Percentiles rank a stretch among this genome's conserved stretches.
Conservation (phyloP, 257 asterid genomes). For the Fraxinus anomala region DNA sequence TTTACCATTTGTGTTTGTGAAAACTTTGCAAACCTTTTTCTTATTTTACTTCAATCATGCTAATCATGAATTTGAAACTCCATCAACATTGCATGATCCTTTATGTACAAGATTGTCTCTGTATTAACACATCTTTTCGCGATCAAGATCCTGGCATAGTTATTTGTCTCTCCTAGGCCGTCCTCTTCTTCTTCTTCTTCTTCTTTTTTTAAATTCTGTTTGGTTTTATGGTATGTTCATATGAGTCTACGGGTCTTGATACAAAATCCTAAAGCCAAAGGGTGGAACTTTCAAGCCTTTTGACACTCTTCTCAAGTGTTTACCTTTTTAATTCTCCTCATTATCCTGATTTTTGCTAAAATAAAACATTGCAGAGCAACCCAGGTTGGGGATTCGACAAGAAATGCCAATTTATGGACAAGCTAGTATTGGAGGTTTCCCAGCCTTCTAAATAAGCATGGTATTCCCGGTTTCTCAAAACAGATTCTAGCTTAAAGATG, state of each 20-base stretch:
- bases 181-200: not conserved
- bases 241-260: conserved; percentile 3
- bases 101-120: not conserved
- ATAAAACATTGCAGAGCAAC: conserved; percentile 67
- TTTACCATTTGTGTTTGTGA: not conserved
- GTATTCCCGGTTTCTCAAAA: not conserved
- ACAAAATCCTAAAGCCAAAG: conserved; percentile 6
- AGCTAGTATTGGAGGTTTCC: conserved; percentile 63
- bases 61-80: not conserved
- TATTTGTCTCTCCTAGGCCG: not conserved
- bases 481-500: conserved; percentile 20
- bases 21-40: not conserved
- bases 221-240: not conserved
- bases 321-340: not conserved
- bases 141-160: not conserved
- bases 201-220: not conserved
- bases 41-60: not conserved
- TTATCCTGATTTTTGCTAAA: conserved; percentile 7
- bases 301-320: not conserved
- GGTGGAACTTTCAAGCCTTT: not conserved
- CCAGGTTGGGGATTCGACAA: conserved; percentile 95
- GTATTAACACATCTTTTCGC: not conserved
- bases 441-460: conserved; percentile 64
- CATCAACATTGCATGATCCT: conserved; percentile 1
- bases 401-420: conserved; percentile 91